Percentiles rank a stretch among this genome's conserved stretches.
phyloP scores from a whole-genome alignment of 2,329 filamentous ascomycete species.

The Ilyonectria mors-panacis region DNA sequence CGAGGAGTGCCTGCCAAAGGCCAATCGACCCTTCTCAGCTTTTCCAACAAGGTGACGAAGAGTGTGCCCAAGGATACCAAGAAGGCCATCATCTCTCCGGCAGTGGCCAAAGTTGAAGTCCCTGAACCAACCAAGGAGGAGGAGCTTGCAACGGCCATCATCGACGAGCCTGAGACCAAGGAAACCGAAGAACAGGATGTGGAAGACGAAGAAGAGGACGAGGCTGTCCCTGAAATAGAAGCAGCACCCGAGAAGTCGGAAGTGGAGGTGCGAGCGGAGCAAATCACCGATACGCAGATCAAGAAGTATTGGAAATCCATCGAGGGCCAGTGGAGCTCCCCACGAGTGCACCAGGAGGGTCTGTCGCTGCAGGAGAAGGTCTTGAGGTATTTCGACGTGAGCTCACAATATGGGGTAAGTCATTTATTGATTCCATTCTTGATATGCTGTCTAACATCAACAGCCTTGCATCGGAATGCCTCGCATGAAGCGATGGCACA shows the following conservation, averaged over 20 bases:
- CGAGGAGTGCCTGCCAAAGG: slow-evolving; percentile 58
- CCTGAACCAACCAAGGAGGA: slow-evolving; percentile 39
- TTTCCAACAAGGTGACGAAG: slow-evolving; percentile 72
- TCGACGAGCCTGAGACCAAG: slow-evolving; percentile 36
- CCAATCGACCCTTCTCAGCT: slow-evolving; percentile 69
- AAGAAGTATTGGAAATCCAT: slow-evolving; percentile 83
- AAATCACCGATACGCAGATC: slow-evolving; percentile 78
- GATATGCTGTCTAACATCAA: slow-evolving; percentile 31
- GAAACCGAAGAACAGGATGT: slow-evolving; percentile 41
- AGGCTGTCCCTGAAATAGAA: slow-evolving; percentile 41
- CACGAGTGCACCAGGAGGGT: slow-evolving; percentile 83
- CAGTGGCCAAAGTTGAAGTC: slow-evolving; percentile 54
- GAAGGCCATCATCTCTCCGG: slow-evolving; percentile 56
- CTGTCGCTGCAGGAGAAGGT: slow-evolving; percentile 86
- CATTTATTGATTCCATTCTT: neutral
- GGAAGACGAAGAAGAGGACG: slow-evolving; percentile 47
- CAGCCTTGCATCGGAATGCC: slow-evolving; percentile 91
- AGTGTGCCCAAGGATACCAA: slow-evolving; percentile 64
- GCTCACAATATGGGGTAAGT: slow-evolving; percentile 91
- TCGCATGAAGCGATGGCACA: slow-evolving; percentile 87
- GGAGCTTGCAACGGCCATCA: slow-evolving; percentile 30
- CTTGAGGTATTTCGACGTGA: slow-evolving; percentile 92
- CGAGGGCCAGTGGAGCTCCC: slow-evolving; percentile 77
- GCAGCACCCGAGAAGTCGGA: slow-evolving; percentile 61
- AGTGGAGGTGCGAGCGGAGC: slow-evolving; percentile 71